Percentiles rank a stretch among this genome's conserved stretches.
phyloP scores from a whole-genome alignment of 176 grass and related monocot species.

The Ensete glaucum region DNA sequence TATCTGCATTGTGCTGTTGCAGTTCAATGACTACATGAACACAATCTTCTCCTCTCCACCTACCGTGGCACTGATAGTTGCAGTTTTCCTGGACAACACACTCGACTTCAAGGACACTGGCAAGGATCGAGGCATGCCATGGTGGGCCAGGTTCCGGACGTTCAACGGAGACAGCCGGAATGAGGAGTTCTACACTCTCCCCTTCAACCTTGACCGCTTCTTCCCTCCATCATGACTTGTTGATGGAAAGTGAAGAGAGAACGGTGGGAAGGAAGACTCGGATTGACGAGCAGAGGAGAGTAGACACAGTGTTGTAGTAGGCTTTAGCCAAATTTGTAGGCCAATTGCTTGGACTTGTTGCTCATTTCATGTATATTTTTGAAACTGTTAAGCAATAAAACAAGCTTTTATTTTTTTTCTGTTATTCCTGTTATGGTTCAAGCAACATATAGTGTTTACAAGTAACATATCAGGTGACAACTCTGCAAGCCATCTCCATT shows the following conservation, averaged over 20 bases:
- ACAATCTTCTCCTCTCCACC: slow-evolving; percentile 91
- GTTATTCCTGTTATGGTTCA: not conserved
- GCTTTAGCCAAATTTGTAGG: not conserved
- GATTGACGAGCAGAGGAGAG: not conserved
- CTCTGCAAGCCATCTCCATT: no score
- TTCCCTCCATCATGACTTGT: slow-evolving; percentile 44
- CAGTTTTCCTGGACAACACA: slow-evolving; percentile 60
- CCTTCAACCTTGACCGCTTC: slow-evolving; percentile 62
- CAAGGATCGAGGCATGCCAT: slow-evolving; percentile 65
- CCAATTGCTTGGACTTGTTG: not conserved
- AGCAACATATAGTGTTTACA: not conserved
- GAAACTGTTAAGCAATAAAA: no score
- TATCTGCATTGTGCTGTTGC: slow-evolving; percentile 5
- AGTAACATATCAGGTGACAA: no score
- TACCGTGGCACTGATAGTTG: slow-evolving; percentile 43
- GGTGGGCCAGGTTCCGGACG: slow-evolving; percentile 61
- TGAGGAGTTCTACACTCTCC: slow-evolving; percentile 67
- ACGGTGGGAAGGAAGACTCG: not conserved
- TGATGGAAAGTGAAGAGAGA: not conserved
- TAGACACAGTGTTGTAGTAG: not conserved
- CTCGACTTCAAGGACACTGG: slow-evolving; percentile 31
- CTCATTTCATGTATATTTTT: not conserved
- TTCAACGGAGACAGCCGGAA: slow-evolving; percentile 51
- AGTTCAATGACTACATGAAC: slow-evolving; percentile 99
- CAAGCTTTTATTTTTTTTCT: not conserved